A percentile compares a stretch with the other conserved stretches of the same genome.
Conservation (phyloP, 2,329 filamentous ascomycete species). For the Teratosphaeria epicoccoides region DNA sequence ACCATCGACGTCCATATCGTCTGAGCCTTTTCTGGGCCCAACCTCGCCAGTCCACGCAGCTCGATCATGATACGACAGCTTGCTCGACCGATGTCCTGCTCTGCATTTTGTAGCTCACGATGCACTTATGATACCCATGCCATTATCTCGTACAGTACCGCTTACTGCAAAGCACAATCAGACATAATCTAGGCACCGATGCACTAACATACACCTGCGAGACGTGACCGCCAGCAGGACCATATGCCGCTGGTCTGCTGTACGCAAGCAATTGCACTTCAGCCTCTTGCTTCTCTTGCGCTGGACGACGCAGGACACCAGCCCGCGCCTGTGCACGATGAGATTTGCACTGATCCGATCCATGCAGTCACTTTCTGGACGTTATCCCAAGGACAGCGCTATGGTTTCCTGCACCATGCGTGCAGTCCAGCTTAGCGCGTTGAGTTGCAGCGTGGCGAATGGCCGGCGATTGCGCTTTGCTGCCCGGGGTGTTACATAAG, state of each 20-base stretch:
- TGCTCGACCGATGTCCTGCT: not conserved
- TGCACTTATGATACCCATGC: not conserved
- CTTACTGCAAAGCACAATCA: not conserved
- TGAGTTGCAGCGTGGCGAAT: too few species aligned
- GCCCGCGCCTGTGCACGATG: not conserved
- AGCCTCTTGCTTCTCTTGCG: not conserved
- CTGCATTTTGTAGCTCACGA: not conserved
- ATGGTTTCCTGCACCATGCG: too few species aligned
- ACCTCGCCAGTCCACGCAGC: not conserved
- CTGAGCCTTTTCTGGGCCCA: slow-evolving; percentile 19
- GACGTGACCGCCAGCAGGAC: not conserved
- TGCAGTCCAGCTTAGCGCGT: too few species aligned
- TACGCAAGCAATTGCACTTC: not conserved
- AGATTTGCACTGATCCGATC: not conserved
- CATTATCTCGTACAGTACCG: not conserved
- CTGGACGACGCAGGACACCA: not conserved
- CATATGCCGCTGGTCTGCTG: not conserved
- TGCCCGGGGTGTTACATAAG: too few species aligned
- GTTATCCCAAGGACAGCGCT: not conserved
- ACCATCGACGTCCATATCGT: slow-evolving; percentile 62
- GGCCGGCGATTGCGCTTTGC: too few species aligned
- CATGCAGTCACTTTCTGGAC: not conserved
- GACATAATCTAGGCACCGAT: not conserved
- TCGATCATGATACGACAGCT: not conserved
- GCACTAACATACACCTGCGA: not conserved